Conservation (phyloP, 106 monocot species). For the Alisma plantagoaquatica region DNA sequence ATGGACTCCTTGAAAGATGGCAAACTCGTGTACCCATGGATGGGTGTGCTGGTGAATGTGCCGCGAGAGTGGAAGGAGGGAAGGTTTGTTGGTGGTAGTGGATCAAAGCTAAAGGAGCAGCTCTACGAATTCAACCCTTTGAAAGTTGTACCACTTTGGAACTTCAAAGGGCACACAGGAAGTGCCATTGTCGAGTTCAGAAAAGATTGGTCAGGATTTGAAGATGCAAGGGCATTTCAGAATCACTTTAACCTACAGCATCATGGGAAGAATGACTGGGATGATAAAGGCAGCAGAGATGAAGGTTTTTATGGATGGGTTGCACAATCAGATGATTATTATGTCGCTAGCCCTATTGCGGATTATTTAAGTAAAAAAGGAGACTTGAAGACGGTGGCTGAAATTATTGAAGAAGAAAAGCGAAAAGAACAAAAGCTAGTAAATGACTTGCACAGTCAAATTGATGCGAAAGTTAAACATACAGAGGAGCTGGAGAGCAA, state of each 20-base stretch:
- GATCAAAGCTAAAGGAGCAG: background rate
- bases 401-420: background rate
- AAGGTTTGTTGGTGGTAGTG: background rate
- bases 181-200: background rate
- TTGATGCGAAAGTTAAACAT: background rate
- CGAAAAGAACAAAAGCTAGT: background rate
- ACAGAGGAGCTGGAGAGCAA: background rate
- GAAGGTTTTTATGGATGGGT: background rate
- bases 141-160: background rate
- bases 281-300: background rate
- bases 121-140: background rate
- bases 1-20: too few species aligned
- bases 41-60: background rate
- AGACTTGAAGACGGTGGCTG: background rate
- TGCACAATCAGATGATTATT: background rate
- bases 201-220: background rate
- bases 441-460: background rate
- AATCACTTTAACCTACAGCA: background rate
- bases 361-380: background rate
- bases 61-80: background rate
- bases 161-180: background rate
- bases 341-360: background rate
- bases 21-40: background rate
- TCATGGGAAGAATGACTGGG: background rate
- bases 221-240: background rate